A percentile compares a stretch with the other conserved stretches of the same genome.
Conservation (phyloP, 768 basidiomycete genomes). For the Phlegmacium glaucopus region DNA sequence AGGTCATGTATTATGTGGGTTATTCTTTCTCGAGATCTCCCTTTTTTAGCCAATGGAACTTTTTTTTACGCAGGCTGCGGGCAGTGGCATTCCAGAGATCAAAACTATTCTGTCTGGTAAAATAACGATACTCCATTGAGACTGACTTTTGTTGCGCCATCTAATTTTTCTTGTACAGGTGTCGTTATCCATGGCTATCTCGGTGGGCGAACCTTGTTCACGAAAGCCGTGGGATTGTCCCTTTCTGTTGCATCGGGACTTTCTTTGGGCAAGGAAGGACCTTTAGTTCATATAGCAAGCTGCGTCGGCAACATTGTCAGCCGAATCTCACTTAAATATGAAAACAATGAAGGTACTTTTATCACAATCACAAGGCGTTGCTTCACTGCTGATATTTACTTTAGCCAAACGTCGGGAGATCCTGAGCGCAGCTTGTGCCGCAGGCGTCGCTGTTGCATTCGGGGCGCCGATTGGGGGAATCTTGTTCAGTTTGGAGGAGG, state of each 20-base stretch:
- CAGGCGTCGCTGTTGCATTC: constrained; percentile 96
- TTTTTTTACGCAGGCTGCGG: constrained; percentile 62
- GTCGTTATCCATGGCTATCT: constrained; percentile 98
- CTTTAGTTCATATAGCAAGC: constrained; percentile 88
- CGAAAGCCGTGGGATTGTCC: constrained; percentile 85
- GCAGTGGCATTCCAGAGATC: constrained; percentile 95
- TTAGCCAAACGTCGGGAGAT: constrained; percentile 91
- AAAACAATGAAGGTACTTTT: constrained; percentile 83
- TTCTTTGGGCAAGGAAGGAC: constrained; percentile 69
- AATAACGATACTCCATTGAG: constrained; percentile 4
- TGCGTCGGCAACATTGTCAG: constrained; percentile 94
- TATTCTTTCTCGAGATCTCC: constrained; percentile 5
- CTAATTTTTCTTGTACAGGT: constrained; percentile 39
- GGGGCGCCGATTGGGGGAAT: constrained; percentile 96
- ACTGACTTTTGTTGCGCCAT: not conserved
- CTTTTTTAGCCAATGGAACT: constrained; percentile 5
- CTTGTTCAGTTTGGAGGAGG: constrained; percentile 91
- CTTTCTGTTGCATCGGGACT: constrained; percentile 92
- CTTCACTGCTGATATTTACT: not conserved
- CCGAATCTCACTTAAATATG: constrained; percentile 83
- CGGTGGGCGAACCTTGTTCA: constrained; percentile 84
- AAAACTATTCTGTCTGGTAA: constrained; percentile 88
- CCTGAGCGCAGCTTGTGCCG: constrained; percentile 92
- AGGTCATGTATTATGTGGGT: constrained; percentile 82
- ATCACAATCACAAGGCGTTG: constrained; percentile 1